Evolutionary conservation across 768 basidiomycete genomes (phyloP).

Genomic region (Exsudoporus frostii): DNA sequence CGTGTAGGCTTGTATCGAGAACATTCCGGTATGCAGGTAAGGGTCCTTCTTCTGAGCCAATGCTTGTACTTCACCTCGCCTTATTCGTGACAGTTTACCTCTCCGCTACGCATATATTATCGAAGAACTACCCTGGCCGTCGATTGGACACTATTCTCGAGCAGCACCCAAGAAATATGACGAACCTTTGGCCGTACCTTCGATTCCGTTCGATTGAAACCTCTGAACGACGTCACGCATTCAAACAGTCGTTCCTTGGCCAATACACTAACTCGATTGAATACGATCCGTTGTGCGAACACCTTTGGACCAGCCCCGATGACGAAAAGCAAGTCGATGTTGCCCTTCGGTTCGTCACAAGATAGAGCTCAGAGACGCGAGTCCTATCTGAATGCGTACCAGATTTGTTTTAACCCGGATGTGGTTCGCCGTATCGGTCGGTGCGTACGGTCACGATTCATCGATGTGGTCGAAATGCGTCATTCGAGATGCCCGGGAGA

Average conservation of each 20-base stretch:
- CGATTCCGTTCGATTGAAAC: conserved; percentile 46
- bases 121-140: conserved; percentile 44
- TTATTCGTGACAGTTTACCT: conserved; percentile 49
- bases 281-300: conserved; percentile 37
- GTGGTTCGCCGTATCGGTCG: conserved; percentile 62
- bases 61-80: background rate
- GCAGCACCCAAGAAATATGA: conserved; percentile 42
- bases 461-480: conserved; percentile 34
- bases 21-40: conserved; percentile 63
- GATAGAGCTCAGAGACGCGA: background rate
- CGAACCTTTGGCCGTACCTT: conserved; percentile 75
- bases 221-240: conserved; percentile 35
- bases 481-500: conserved; percentile 49
- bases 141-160: conserved; percentile 42
- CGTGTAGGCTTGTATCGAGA: conserved; percentile 54
- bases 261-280: conserved; percentile 27
- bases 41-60: background rate
- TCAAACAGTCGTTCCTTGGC: conserved; percentile 51
- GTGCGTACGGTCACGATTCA: conserved; percentile 32
- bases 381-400: background rate
- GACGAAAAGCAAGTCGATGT: conserved; percentile 53
- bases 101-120: conserved; percentile 52
- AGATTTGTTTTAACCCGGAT: conserved; percentile 64
- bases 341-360: conserved; percentile 48
- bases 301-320: conserved; percentile 60